phyloP scores from a whole-genome alignment of 345 rosid genomes.

The Jatropha curcas region DNA sequence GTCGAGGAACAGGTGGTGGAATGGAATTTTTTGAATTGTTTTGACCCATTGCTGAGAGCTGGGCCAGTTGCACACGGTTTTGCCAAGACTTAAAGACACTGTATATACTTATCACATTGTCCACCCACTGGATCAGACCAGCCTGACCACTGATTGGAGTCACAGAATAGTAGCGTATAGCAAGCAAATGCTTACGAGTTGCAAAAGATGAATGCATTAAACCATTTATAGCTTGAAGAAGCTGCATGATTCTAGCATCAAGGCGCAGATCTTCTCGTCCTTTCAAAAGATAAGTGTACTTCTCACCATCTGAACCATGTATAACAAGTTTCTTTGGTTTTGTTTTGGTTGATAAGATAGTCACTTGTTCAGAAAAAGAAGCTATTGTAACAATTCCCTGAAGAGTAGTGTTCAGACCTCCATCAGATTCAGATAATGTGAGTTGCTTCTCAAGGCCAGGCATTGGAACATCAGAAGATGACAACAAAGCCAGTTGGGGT shows the following conservation, averaged over 20 bases:
- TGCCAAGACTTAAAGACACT: conserved; percentile 89
- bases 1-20: conserved; percentile 85
- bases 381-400: conserved; percentile 72
- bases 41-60: conserved; percentile 50
- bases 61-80: conserved; percentile 72
- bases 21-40: conserved; percentile 50
- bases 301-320: conserved; percentile 88
- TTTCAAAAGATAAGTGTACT: conserved; percentile 77
- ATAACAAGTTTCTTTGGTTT: conserved; percentile 87
- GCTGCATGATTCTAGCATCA: conserved; percentile 97
- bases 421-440: conserved; percentile 49
- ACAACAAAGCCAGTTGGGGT: conserved; percentile 71
- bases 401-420: conserved; percentile 41
- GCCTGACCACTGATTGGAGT: conserved; percentile 95
- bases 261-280: conserved; percentile 97
- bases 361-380: conserved; percentile 67
- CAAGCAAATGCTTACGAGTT: conserved; percentile 51
- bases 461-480: conserved; percentile 91
- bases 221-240: conserved; percentile 83
- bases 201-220: conserved; percentile 57
- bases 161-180: conserved; percentile 79
- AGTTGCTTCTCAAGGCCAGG: conserved; percentile 91
- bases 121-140: conserved; percentile 95
- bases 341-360: conserved; percentile 84
- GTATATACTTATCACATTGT: conserved; percentile 80